Base-by-base conservation (phyloP, 805 yeast genomes). In the Teunomyces lycoperdinae region DNA sequence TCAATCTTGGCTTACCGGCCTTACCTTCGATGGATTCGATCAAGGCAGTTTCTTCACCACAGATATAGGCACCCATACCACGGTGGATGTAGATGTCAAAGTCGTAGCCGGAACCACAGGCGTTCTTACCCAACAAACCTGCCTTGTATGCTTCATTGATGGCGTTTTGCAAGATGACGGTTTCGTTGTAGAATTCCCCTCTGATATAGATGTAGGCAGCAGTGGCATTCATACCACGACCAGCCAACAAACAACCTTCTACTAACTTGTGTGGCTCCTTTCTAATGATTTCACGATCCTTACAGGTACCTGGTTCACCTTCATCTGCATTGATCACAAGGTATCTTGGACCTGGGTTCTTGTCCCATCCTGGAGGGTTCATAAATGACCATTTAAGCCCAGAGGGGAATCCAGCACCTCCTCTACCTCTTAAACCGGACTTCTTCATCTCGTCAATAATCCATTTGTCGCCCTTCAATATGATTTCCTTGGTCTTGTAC, bases 291-390 rank as follows among this genome's bases (percentile, higher is more conserved):
- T 89, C 96, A 65, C 96, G 80, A 69, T 89, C 96, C 72, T 89
- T 89, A 70, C 96, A 89, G 44, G 96, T 89, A 52, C 96, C 96
- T 10, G 96, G 96, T 70, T 89, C 96, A 59, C 96, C 96, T 72
- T 89, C 96, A 73, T 89, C 96, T 47, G 96, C 96, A 68, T 89
- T 89, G 60, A 89, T 89, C 43, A 89, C 95, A 57, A 89, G 77
- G 65, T 87, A 87, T 62, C 96, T 80, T 51, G 96, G 94, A n/a
- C 96, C 96, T 11, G 71, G 71, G 70, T 88, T 88, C 64, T 88
- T 89, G 52, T 88, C 95, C 96, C 96, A 88, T 50, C 94, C 94
- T 47, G 96, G 96, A 41, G 96, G 96, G 71, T 89, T 89, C 96
- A 88, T 88, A 65, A 88, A 88, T 20, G 94, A 86, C 95, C 95